Evolutionary conservation across 139 green algal genomes (phyloP).

Genomic region (Chlorella ohadii): DNA sequence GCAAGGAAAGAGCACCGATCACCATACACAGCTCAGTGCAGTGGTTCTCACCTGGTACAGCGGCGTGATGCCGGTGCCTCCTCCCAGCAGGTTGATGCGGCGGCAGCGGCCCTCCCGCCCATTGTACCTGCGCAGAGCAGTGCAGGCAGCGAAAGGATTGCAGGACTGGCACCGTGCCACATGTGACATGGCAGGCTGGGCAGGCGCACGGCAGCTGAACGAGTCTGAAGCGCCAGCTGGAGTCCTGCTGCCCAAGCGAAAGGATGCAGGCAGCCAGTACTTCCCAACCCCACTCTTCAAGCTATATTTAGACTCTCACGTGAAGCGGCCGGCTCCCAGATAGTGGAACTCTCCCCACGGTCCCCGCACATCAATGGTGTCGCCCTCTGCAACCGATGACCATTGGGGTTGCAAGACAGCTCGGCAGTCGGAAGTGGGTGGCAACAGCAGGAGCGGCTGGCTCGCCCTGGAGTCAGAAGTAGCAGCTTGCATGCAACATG

Average conservation of each 20-base stretch:
- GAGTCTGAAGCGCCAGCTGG: too few species aligned
- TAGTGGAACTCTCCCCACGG: neutral
- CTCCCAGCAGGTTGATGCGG: constrained; percentile 5
- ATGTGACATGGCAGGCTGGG: neutral
- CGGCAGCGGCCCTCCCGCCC: constrained; percentile 1
- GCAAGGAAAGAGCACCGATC: too few species aligned
- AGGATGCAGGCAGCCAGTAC: too few species aligned
- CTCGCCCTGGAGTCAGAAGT: too few species aligned
- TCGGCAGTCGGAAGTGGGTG: too few species aligned
- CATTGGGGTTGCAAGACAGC: too few species aligned
- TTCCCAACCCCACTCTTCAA: too few species aligned
- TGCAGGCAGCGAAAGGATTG: neutral
- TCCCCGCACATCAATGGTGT: constrained; percentile 6
- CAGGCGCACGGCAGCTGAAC: too few species aligned
- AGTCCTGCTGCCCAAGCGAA: neutral
- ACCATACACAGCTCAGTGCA: too few species aligned
- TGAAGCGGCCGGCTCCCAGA: neutral
- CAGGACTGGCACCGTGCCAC: neutral
- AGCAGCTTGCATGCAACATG: neutral
- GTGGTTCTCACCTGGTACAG: constrained; percentile 4
- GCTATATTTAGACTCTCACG: too few species aligned
- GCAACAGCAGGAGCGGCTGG: too few species aligned
- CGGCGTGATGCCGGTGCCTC: neutral
- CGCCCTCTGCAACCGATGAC: neutral
- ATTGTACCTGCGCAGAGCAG: neutral